phyloP scores from a whole-genome alignment of 2,329 filamentous ascomycete genomes.

The Colletotrichum liaoningense region DNA sequence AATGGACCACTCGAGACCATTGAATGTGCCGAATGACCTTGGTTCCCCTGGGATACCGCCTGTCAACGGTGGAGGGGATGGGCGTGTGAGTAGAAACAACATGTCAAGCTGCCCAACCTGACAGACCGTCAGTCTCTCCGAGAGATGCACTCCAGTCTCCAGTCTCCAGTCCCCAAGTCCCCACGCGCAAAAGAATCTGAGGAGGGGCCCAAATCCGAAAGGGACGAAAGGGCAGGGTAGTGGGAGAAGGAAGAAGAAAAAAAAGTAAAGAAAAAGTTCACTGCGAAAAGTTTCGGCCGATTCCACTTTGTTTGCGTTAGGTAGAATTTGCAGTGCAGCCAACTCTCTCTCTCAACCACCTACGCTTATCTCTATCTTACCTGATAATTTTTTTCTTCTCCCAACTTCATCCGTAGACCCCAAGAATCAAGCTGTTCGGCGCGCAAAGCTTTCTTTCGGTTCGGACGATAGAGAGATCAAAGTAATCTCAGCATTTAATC shows the following conservation, averaged over 20 bases:
- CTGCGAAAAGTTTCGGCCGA: conserved; percentile 31
- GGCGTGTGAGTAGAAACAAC: conserved; percentile 18
- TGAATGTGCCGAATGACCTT: conserved; percentile 1
- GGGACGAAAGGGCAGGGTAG: background rate
- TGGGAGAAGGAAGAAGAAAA: background rate
- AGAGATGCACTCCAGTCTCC: conserved; percentile 23
- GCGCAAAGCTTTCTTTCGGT: background rate
- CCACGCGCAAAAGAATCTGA: conserved; percentile 15
- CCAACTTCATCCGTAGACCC: background rate
- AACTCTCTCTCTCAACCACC: background rate
- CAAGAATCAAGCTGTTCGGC: conserved; percentile 2
- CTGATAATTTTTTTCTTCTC: background rate
- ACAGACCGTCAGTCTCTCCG: background rate
- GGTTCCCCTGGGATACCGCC: conserved; percentile 30
- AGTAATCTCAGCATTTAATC: conserved; percentile 25
- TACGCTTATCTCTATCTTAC: background rate
- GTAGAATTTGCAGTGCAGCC: conserved; percentile 21
- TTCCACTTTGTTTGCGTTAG: conserved; percentile 28
- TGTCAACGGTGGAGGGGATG: background rate
- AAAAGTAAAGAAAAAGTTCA: conserved; percentile 10
- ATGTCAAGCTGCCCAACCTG: conserved; percentile 33
- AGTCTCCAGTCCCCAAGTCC: conserved; percentile 23
- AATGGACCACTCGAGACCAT: conserved; percentile 25
- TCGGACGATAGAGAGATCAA: conserved; percentile 1
- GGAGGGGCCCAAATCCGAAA: background rate